phyloP scores from a whole-genome alignment of 805 yeast species.

The Ogataea pignaliae region DNA sequence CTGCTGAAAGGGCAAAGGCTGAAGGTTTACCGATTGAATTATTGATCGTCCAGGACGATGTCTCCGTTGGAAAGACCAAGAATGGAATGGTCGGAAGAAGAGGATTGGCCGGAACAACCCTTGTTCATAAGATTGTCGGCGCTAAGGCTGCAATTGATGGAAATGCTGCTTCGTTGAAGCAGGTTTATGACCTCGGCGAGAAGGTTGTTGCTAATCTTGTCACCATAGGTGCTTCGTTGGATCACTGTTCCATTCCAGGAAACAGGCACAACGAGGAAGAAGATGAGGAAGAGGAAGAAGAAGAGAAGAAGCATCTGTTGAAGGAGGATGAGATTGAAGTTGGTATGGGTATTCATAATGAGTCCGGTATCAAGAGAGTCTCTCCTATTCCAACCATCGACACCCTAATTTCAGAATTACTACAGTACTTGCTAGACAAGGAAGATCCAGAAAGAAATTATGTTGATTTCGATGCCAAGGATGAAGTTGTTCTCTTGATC shows the following conservation, averaged over 20 bases:
- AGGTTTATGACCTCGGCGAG: slow-evolving; percentile 55
- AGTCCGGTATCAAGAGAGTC: slow-evolving; percentile 71
- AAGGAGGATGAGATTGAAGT: slow-evolving; percentile 69
- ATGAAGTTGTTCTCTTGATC: slow-evolving; percentile 66
- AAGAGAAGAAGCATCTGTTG: slow-evolving; percentile 37
- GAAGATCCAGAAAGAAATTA: slow-evolving; percentile 76
- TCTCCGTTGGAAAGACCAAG: slow-evolving; percentile 86
- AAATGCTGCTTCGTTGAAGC: slow-evolving; percentile 39
- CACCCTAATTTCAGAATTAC: slow-evolving; percentile 52
- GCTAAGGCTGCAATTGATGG: slow-evolving; percentile 40
- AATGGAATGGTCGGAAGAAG: slow-evolving; percentile 92
- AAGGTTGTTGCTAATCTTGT: slow-evolving; percentile 62
- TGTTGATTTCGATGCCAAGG: slow-evolving; percentile 54
- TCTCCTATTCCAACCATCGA: slow-evolving; percentile 69
- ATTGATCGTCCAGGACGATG: slow-evolving; percentile 84
- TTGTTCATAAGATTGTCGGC: slow-evolving; percentile 83
- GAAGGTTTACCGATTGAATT: slow-evolving; percentile 69
- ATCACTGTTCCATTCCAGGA: slow-evolving; percentile 88
- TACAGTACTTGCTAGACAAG: slow-evolving; percentile 55
- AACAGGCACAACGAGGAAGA: slow-evolving; percentile 46
- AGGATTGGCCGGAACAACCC: slow-evolving; percentile 87
- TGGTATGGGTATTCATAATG: slow-evolving; percentile 96
- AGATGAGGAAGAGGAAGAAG: slow-evolving; percentile 27
- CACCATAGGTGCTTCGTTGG: slow-evolving; percentile 86
- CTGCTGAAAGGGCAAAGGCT: slow-evolving; percentile 82